Base-by-base conservation (phyloP, 2,329 filamentous ascomycete species). In the Xylariaceae sp. region DNA sequence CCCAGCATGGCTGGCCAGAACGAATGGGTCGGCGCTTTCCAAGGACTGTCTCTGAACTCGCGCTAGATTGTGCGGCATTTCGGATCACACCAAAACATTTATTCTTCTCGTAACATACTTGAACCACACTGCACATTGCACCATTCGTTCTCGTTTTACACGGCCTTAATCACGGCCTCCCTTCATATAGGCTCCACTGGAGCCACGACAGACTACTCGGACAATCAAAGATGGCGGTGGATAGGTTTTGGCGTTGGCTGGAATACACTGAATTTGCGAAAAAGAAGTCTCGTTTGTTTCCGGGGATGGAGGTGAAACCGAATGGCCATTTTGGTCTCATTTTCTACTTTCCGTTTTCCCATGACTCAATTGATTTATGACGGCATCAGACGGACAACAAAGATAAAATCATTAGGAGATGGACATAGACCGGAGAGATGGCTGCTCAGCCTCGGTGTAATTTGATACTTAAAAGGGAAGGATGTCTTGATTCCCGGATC, bases 1-100 rank as follows among this genome's bases (percentile, higher is more conserved):
- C 59, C 57, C 12, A 50, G 43, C 37, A 64, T 76, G 43, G 59
- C 62, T 38, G 61, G 63, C 22, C 72, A 73, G 54, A 68, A 72
- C 36, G 81, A 85, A 37, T 87, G 83, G 82, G 65, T 74, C 19
- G 67, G 69, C 39, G 65, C 73, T 4, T 87, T 88, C 60, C 84
- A 89, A 60, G 78, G 84, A 9, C 67, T 89, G 15, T 89, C 85
- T 2, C 73, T 89, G 48, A 85, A 85, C 56, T 77, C 78, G 50
- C 74, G 75, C 46, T 79, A 41, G 54, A 39, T 28, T 17, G n/a
- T 35, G 22, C 22, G 6, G 11, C 37, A 30, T 28, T 34, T 44
- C 29, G 35, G 19, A 32, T 32, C 42, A 41, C 19, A 44, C 45
- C 38, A 44, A 26, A 26, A 26, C 22, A 26, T 41, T 39, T 56